These are phyloP conservation scores for Leishmania major DNA, from an alignment of 208 protist species.

Conservation along the genomic window DNA sequence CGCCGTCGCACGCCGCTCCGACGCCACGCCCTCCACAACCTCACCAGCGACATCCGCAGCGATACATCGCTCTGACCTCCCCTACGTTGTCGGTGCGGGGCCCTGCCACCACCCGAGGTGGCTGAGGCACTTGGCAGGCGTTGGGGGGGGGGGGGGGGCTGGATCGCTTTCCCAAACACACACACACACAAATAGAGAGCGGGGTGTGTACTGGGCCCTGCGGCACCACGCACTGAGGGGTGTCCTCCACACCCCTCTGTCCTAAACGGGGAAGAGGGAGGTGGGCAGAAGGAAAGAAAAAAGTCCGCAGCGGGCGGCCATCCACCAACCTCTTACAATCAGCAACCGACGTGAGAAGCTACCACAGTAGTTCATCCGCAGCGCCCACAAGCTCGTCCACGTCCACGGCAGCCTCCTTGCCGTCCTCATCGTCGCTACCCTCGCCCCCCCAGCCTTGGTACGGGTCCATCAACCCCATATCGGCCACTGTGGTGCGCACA, in stretches of 20 bases:
- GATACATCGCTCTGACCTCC: not conserved
- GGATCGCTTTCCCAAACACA: not conserved
- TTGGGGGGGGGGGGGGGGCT: not conserved
- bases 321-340: not conserved
- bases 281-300: not conserved
- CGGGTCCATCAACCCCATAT: conserved; percentile 59
- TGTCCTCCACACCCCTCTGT: not conserved
- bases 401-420: conserved; percentile 18
- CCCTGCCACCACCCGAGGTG: not conserved
- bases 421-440: conserved; percentile 19
- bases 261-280: not conserved
- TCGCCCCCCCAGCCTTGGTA: conserved; percentile 38
- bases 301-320: not conserved
- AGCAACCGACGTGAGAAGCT: not conserved
- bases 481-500: conserved; percentile 44
- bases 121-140: not conserved
- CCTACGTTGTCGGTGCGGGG: not conserved
- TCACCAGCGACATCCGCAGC: not conserved
- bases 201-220: too few relatives aligned
- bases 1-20: not conserved
- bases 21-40: not conserved
- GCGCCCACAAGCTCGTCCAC: conserved; percentile 31
- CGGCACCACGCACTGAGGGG: not conserved
- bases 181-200: not conserved
- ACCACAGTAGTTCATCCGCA: conserved; percentile 43